phyloP scores from a whole-genome alignment of 2,329 filamentous ascomycete genomes.

The Fusarium nygamai region DNA sequence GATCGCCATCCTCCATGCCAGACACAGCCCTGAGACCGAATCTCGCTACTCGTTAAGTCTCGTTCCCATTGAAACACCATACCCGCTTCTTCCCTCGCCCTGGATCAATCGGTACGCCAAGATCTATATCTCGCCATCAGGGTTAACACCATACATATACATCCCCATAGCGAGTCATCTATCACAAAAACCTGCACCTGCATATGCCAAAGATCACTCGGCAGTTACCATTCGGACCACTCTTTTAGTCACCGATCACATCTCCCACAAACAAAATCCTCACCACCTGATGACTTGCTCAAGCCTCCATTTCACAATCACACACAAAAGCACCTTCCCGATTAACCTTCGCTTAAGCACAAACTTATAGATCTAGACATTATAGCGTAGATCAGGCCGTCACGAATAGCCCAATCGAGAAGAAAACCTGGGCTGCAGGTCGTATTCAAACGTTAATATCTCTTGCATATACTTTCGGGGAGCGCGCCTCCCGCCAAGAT shows the following conservation, averaged over 20 bases:
- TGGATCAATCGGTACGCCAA: neutral
- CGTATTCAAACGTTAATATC: neutral
- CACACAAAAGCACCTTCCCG: neutral
- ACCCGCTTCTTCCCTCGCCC: neutral
- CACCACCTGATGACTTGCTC: neutral
- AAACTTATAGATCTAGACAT: neutral
- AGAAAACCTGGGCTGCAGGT: neutral
- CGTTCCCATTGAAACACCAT: neutral
- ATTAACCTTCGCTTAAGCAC: conserved; percentile 3
- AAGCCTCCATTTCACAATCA: neutral
- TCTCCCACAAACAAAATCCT: neutral
- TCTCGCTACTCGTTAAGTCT: neutral
- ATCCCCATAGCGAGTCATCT: neutral
- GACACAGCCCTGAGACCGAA: neutral
- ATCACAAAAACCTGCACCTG: neutral
- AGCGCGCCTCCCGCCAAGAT: neutral
- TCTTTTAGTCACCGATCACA: neutral
- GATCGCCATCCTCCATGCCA: neutral
- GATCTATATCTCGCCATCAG: neutral
- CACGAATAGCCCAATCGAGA: neutral
- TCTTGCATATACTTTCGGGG: neutral
- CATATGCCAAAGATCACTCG: neutral
- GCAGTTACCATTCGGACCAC: neutral
- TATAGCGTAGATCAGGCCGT: neutral
- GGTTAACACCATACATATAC: neutral